Evolutionary conservation across 768 basidiomycete species (phyloP).

Genomic region (Paxillus rubicundulus): DNA sequence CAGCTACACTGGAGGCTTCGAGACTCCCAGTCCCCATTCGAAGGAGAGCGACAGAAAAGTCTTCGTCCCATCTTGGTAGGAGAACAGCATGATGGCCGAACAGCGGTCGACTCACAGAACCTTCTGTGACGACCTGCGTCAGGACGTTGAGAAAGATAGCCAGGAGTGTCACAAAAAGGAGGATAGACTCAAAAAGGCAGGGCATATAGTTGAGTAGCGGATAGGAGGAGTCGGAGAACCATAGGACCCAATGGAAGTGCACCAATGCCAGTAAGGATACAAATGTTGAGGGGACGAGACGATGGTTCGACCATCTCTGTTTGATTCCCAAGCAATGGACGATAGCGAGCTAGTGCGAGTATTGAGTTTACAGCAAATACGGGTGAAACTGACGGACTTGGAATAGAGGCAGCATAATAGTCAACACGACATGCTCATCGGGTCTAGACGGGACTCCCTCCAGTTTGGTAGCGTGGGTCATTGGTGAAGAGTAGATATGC

Average conservation of each 20-base stretch:
- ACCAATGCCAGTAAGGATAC: conserved; percentile 55
- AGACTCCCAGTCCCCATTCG: conserved; percentile 73
- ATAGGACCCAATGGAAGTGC: conserved; percentile 67
- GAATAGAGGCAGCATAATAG: conserved; percentile 67
- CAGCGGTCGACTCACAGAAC: conserved; percentile 56
- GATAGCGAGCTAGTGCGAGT: conserved; percentile 47
- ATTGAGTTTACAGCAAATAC: not conserved
- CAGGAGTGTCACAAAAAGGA: conserved; percentile 54
- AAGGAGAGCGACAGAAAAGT: conserved; percentile 68
- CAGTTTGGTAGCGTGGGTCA: conserved; percentile 47
- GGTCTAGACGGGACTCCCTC: conserved; percentile 56
- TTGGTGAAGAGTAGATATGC: conserved; percentile 68
- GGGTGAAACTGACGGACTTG: conserved; percentile 44
- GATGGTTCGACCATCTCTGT: conserved; percentile 59
- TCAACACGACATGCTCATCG: conserved; percentile 70
- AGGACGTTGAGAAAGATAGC: conserved; percentile 60
- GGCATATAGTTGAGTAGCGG: conserved; percentile 75
- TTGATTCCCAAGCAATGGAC: conserved; percentile 66
- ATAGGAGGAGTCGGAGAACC: conserved; percentile 47
- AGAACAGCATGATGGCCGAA: conserved; percentile 46
- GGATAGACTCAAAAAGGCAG: conserved; percentile 65
- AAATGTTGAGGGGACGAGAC: conserved; percentile 68
- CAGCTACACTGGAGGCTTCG: conserved; percentile 69
- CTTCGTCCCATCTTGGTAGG: conserved; percentile 61
- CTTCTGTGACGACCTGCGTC: conserved; percentile 65